Evolutionary conservation across 371 early-diverging fungal species (phyloP).

Genomic region (Mortierella sp.): DNA sequence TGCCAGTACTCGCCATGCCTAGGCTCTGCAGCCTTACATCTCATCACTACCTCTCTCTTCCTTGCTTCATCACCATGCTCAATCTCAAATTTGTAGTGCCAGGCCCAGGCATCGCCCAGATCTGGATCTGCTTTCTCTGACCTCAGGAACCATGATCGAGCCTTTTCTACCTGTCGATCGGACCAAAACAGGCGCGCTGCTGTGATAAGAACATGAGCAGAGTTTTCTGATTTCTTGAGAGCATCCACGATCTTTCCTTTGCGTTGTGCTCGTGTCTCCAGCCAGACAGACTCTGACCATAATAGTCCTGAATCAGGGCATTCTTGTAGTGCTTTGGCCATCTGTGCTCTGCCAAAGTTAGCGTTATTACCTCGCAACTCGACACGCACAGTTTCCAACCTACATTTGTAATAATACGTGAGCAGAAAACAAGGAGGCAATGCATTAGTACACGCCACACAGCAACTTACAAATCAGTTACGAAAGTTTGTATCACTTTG

Average conservation of each 20-base stretch:
- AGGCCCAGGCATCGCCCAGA: constrained; percentile 96
- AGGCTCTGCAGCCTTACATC: constrained; percentile 87
- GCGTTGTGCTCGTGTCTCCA: constrained; percentile 91
- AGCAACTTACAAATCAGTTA: neutral
- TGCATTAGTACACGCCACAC: constrained; percentile 4
- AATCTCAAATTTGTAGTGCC: constrained; percentile 93
- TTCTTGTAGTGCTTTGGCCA: constrained; percentile 93
- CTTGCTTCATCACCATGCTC: constrained; percentile 77
- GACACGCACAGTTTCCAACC: constrained; percentile 85
- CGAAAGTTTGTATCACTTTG: neutral
- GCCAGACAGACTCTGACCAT: constrained; percentile 91
- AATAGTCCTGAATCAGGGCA: constrained; percentile 90
- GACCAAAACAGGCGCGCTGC: constrained; percentile 94
- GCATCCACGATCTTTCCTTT: constrained; percentile 93
- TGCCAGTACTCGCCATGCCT: constrained; percentile 94
- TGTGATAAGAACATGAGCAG: constrained; percentile 81
- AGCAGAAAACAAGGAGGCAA: neutral
- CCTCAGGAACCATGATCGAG: constrained; percentile 91
- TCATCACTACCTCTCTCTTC: constrained; percentile 70
- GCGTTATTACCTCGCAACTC: constrained; percentile 81
- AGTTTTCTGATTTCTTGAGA: constrained; percentile 90
- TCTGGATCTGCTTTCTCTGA: constrained; percentile 89
- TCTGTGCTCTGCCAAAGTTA: constrained; percentile 80
- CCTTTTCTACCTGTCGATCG: constrained; percentile 94
- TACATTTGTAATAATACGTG: constrained; percentile 8